phyloP scores from a whole-genome alignment of 208 protist species.

The Wallacemonas collosoma region DNA sequence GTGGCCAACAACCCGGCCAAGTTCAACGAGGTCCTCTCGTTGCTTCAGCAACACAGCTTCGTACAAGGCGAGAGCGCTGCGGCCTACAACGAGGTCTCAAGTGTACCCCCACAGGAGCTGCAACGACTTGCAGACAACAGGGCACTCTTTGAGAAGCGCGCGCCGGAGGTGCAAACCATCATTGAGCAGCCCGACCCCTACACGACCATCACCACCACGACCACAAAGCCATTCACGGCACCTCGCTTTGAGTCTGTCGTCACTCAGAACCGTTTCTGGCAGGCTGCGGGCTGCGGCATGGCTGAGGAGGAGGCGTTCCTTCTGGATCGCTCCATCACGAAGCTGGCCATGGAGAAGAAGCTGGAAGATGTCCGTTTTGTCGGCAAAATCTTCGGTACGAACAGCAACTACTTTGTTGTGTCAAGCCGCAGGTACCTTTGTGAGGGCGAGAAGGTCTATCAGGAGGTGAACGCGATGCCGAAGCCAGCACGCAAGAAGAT shows the following conservation, averaged over 20 bases:
- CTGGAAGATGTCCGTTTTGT: conserved; percentile 89
- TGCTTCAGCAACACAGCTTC: conserved; percentile 86
- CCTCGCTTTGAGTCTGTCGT: conserved; percentile 72
- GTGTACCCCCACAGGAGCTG: conserved; percentile 66
- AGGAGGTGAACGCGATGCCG: conserved; percentile 90
- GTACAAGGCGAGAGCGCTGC: conserved; percentile 70
- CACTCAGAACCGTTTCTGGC: conserved; percentile 81
- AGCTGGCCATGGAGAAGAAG: conserved; percentile 86
- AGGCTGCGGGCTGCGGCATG: conserved; percentile 72
- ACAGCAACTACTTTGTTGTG: conserved; percentile 84
- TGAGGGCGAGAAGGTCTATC: conserved; percentile 76
- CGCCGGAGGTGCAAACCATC: conserved; percentile 77
- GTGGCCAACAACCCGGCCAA: conserved; percentile 67
- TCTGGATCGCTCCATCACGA: conserved; percentile 88
- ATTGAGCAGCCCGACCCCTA: conserved; percentile 92
- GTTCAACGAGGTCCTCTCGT: conserved; percentile 75
- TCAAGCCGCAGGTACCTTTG: conserved; percentile 77
- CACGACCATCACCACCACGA: conserved; percentile 91
- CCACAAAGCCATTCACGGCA: conserved; percentile 74
- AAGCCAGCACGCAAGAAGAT: conserved; percentile 84
- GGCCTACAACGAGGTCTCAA: conserved; percentile 61
- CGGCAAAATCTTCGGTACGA: conserved; percentile 89
- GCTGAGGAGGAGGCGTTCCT: conserved; percentile 86
- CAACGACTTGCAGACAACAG: conserved; percentile 71
- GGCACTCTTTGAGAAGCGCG: conserved; percentile 72